Conservation (phyloP, 352 stramenopile species). For the Phytophthora rubi region DNA sequence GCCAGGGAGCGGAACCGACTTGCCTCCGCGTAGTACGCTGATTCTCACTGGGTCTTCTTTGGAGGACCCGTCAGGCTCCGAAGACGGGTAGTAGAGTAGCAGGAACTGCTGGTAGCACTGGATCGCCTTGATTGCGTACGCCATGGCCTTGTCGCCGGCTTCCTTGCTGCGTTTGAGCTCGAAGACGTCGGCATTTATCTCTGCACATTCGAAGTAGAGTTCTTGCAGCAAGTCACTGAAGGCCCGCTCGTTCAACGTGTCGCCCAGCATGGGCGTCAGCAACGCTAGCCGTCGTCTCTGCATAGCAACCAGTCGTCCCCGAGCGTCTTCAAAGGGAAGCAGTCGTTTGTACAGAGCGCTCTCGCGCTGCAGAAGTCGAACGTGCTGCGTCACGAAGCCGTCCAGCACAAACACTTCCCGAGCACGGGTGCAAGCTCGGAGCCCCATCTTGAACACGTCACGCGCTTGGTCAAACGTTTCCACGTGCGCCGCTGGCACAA, state of each 20-base stretch:
- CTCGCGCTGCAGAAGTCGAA: conserved; percentile 64
- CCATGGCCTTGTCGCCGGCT: conserved; percentile 42
- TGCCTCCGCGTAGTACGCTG: conserved; percentile 41
- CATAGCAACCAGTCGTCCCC: conserved; percentile 72
- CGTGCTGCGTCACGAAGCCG: conserved; percentile 71
- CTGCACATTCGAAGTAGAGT: conserved; percentile 66
- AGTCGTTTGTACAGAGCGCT: conserved; percentile 66
- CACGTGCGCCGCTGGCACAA: conserved; percentile 31
- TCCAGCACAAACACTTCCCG: conserved; percentile 62
- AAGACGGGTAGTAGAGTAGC: conserved; percentile 61
- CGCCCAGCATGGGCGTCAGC: conserved; percentile 50
- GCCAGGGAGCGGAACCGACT: conserved; percentile 35
- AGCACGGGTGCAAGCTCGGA: conserved; percentile 49
- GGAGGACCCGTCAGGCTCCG: neutral
- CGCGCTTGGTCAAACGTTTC: conserved; percentile 58
- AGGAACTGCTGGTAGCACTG: conserved; percentile 79
- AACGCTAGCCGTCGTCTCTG: conserved; percentile 58
- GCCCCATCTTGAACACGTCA: conserved; percentile 68
- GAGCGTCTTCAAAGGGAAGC: conserved; percentile 56
- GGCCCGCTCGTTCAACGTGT: conserved; percentile 58
- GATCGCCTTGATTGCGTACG: conserved; percentile 67
- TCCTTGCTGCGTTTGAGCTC: conserved; percentile 70
- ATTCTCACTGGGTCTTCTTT: conserved; percentile 30
- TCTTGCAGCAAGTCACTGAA: conserved; percentile 69
- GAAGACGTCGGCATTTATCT: conserved; percentile 64